Conservation (phyloP, 2,329 filamentous ascomycete species). For the Trichoderma endophyticum region DNA sequence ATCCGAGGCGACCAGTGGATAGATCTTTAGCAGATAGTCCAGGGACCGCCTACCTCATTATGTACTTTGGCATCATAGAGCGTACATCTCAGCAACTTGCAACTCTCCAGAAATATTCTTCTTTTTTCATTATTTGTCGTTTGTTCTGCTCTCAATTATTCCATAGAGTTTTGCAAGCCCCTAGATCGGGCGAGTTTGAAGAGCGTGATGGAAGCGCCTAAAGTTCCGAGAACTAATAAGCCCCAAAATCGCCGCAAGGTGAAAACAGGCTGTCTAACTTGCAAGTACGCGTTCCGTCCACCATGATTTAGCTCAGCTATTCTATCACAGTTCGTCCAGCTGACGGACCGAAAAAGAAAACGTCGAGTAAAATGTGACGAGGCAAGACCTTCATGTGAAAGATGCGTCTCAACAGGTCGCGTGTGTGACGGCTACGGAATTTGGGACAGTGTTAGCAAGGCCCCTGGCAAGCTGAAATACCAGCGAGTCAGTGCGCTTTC, state of each 20-base stretch:
- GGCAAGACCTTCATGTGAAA: conserved; percentile 27
- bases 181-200: neutral
- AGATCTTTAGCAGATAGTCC: neutral
- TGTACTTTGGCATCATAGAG: neutral
- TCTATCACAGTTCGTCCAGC: neutral
- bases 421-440: conserved; percentile 41
- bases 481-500: neutral
- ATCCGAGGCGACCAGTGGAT: neutral
- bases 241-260: conserved; percentile 8
- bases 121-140: neutral
- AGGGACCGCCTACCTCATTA: neutral
- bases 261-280: conserved; percentile 32
- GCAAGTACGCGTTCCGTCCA: conserved; percentile 27
- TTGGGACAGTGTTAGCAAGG: neutral
- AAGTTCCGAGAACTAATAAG: neutral
- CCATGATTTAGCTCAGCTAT: neutral
- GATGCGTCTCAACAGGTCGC: conserved; percentile 19
- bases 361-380: conserved; percentile 37
- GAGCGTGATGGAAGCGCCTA: neutral
- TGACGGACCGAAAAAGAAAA: neutral
- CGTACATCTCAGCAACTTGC: neutral
- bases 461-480: neutral
- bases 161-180: neutral
- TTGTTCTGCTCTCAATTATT: neutral
- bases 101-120: neutral